Percentiles rank a stretch among this genome's conserved stretches.
Evolutionary conservation across 176 grass and related monocot species (phyloP).

Genomic region (Thinopyrum elongatum): DNA sequence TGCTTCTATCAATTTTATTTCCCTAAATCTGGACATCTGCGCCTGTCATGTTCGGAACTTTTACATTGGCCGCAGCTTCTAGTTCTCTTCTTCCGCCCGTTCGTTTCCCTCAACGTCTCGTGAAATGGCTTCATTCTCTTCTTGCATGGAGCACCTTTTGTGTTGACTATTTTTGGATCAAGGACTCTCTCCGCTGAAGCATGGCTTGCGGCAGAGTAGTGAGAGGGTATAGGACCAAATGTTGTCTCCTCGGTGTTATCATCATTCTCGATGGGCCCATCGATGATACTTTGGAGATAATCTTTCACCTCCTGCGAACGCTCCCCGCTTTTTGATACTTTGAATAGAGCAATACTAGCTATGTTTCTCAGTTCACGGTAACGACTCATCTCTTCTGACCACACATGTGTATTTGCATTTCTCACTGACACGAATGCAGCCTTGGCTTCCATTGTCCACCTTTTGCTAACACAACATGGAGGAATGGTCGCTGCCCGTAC

Average conservation of each 20-base stretch:
- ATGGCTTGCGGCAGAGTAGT: neutral
- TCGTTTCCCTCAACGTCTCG: neutral
- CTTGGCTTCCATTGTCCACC: neutral
- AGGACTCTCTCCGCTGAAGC: neutral
- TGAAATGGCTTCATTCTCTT: neutral
- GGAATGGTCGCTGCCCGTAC: neutral
- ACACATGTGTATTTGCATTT: neutral
- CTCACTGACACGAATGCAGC: neutral
- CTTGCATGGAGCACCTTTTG: neutral
- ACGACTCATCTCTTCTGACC: neutral
- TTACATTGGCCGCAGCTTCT: neutral
- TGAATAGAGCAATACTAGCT: neutral
- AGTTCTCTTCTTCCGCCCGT: neutral
- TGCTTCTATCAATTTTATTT: too few species aligned
- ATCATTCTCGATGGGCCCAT: neutral
- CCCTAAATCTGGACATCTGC: neutral
- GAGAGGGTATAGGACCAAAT: neutral
- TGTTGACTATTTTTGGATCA: neutral
- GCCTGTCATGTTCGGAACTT: neutral
- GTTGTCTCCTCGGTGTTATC: neutral
- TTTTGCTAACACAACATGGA: neutral
- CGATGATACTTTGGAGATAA: neutral
- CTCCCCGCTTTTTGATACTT: neutral
- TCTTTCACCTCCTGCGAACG: neutral
- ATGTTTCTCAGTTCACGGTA: neutral